Evolutionary conservation across 2,329 filamentous ascomycete species (phyloP).

Genomic region (Microcyclosporella mali): DNA sequence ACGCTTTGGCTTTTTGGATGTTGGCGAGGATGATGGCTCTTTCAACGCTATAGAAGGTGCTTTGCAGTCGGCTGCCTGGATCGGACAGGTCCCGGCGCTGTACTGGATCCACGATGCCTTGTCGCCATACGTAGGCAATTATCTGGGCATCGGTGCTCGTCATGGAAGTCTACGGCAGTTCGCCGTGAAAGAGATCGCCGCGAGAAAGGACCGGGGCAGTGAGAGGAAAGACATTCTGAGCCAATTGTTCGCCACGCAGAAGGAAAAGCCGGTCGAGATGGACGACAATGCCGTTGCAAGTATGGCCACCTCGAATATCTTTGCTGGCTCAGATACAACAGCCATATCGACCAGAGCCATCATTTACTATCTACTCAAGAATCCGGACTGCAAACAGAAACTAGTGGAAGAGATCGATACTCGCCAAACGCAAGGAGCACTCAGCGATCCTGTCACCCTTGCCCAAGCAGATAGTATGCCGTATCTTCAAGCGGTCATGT

Average conservation of each 20-base stretch:
- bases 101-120: conserved; percentile 34
- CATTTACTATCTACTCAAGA: conserved; percentile 29
- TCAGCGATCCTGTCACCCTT: conserved; percentile 25
- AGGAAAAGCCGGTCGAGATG: conserved; percentile 33
- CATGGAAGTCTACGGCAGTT: conserved; percentile 33
- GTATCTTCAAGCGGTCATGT: conserved; percentile 36
- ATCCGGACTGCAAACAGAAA: conserved; percentile 20
- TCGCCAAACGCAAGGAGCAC: conserved; percentile 8
- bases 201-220: conserved; percentile 29
- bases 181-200: conserved; percentile 26
- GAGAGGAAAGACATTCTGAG: conserved; percentile 35
- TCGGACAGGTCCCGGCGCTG: conserved; percentile 34
- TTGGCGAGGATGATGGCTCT: conserved; percentile 29
- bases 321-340: conserved; percentile 32
- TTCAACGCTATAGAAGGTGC: conserved; percentile 31
- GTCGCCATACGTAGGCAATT: conserved; percentile 34
- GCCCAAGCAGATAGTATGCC: conserved; percentile 32
- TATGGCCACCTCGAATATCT: conserved; percentile 18
- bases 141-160: conserved; percentile 31
- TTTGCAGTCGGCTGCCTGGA: conserved; percentile 32
- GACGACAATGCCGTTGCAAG: conserved; percentile 32
- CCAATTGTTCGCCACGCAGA: conserved; percentile 32
- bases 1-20: conserved; percentile 34
- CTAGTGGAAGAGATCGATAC: conserved; percentile 20
- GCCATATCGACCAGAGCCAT: conserved; percentile 30